Percentiles rank a stretch among this genome's conserved stretches.
Conservation (phyloP, 2,329 filamentous ascomycete species). For the Botryosphaeria agaves region DNA sequence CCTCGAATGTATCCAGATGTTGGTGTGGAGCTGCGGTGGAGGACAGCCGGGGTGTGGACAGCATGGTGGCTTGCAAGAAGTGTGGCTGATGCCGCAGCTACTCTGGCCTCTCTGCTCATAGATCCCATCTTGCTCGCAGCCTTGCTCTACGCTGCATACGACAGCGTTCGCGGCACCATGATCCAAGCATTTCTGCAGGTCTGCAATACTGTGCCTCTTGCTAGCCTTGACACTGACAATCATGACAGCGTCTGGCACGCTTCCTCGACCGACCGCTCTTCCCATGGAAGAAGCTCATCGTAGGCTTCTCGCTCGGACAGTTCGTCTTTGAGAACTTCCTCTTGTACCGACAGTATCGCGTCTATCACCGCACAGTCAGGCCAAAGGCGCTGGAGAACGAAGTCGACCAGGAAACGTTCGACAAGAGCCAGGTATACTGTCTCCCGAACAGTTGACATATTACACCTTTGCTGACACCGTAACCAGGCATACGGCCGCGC, state of each 20-base stretch:
- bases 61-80: too few relatives aligned
- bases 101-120: too few relatives aligned
- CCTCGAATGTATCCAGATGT: too few relatives aligned
- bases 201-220: neutral
- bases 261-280: slow-evolving; percentile 83
- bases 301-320: slow-evolving; percentile 85
- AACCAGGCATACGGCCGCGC: slow-evolving; percentile 73
- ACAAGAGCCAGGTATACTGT: slow-evolving; percentile 74
- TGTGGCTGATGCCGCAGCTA: too few relatives aligned
- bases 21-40: too few relatives aligned
- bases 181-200: neutral
- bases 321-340: slow-evolving; percentile 83
- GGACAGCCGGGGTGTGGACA: too few relatives aligned
- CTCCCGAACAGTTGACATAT: neutral
- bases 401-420: slow-evolving; percentile 76
- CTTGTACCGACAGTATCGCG: slow-evolving; percentile 73
- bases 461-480: slow-evolving; percentile 2
- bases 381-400: slow-evolving; percentile 80
- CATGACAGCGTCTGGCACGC: slow-evolving; percentile 49
- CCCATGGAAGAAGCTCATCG: slow-evolving; percentile 92
- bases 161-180: neutral
- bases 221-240: too few relatives aligned
- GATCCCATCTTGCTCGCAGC: too few relatives aligned
- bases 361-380: slow-evolving; percentile 61
- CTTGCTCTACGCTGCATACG: too few relatives aligned